Base-by-base conservation (phyloP, 306 rosid species). In the Gastrolobium villosum region DNA sequence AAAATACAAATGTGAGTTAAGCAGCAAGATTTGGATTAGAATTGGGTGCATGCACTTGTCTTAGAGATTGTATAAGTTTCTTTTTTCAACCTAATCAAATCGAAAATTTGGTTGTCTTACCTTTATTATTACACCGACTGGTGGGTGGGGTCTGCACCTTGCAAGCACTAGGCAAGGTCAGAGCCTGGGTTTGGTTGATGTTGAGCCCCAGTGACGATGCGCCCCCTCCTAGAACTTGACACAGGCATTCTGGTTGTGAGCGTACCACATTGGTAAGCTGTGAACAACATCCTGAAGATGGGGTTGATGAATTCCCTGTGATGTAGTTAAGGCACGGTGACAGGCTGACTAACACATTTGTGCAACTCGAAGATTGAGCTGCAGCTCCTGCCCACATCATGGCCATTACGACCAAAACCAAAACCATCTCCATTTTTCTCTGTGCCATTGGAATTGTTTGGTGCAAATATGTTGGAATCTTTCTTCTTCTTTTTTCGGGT, bases 291-390 rank as follows among this genome's bases (percentile, higher is more conserved):
- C 85, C 78, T 1, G 92, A 84, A 63, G 98, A 82, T 1, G 97
- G 97, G 70, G 84, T 88, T 3, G 94, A 90, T 52, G 98, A 85
- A 76, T 92, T 94, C 11, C 97, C 97, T 1, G 89, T 86, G 35
- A 94, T 94, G 65, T 91, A 94, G 80, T 87, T 90, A 2, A 94
- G 90, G 88, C 98, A 94, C 0, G 98, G 97, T 3, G 98, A 88
- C 87, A 94, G 68, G 86, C 94, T 87, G 40, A 94, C 77, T 4
- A 94, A 1, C 72, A 82, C 92, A 63, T 84, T 92, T 2, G 96
- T 82, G 64, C 98, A 94, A 20, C 86, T 72, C 2, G 90, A n/a
- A n/a, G n/a, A 87, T 74, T 94, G 98, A 0, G 96, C 94, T 2
- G 86, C 66, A 55, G 82, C 90, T 77, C 88, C 89, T 11, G 89